Evolutionary conservation across 129 eudicot genomes (phyloP), one percentile per base, ranked within the genome.

Genomic region (Pseudognaphalium luteoalbum): DNA sequence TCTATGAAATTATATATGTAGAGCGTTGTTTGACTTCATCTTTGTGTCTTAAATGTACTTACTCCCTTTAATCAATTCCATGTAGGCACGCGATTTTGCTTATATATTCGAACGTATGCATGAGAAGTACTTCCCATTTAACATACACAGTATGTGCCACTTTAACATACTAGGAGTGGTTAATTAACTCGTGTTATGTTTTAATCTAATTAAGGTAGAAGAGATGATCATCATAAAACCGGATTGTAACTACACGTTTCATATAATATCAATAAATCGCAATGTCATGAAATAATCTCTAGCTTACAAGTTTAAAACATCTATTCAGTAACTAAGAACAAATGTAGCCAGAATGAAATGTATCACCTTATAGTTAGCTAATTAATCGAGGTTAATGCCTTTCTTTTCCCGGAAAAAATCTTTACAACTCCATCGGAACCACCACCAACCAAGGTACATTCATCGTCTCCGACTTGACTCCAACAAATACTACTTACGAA

Each of bases 401-500:
- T 90, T 68, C 83, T 90, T 69, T 78, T 82, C 15, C 92, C 90
- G 9, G 74, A 73, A 80, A 90, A 90, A 76, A 86, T 85, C 77
- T 87, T 86, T 72, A 90, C 80, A 60, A 86, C 85, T 70, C 96
- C 96, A 78, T 90, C 87, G 2, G 92, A 90, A 17, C 89, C 96
- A n/a, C 96, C 96, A 59, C 84, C 90, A 32, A 90, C 96, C 44
- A 90, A 83, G 28, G 82, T 87, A 68, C 96, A 90, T 68, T 79
- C 87, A 61, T 84, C 92, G n/a, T 82, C 89, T 1, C 80, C 90
- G 56, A 71, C 76, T 83, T 87, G 92, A 50, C 93, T 83, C 97
- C 97, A 91, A 75, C 97, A 83, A 14, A 91, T 87, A 65, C 93
- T 81, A 77, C 97, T 91, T 3, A 91, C 91, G 65, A 88, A 90